These are phyloP conservation scores for Pseudevernia furfuracea DNA, from an alignment of 495 filamentous ascomycete species.

Conservation along the genomic window DNA sequence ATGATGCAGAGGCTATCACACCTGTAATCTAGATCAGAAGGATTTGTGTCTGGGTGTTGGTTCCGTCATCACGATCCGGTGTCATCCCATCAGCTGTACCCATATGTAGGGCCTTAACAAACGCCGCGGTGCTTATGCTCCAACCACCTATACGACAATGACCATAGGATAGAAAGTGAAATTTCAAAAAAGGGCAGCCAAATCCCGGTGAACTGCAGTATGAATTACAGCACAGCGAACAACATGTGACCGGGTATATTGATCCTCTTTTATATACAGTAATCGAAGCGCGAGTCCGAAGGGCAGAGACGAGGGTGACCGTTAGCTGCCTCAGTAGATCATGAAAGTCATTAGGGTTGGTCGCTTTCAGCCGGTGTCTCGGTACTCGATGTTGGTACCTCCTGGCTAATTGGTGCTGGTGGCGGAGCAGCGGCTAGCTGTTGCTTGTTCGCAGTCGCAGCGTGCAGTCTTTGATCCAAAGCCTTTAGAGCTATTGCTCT, in stretches of 20 bases:
- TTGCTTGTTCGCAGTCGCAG: constrained; percentile 53
- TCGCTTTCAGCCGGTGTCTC: constrained; percentile 29
- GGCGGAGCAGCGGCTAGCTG: constrained; percentile 30
- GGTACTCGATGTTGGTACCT: constrained; percentile 17
- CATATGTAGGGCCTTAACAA: background rate
- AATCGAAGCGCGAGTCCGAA: background rate
- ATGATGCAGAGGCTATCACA: background rate
- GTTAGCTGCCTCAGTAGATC: background rate
- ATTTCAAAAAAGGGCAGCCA: background rate
- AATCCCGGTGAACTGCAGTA: background rate
- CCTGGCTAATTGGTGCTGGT: constrained; percentile 33
- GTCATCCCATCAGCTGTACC: background rate
- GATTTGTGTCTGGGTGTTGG: background rate
- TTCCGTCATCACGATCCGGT: background rate
- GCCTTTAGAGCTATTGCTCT: constrained; percentile 84
- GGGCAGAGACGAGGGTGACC: background rate
- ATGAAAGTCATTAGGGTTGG: background rate
- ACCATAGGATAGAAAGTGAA: background rate
- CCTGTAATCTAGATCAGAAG: background rate
- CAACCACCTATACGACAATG: background rate
- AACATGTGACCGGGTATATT: constrained; percentile 2
- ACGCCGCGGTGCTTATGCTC: background rate
- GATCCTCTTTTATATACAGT: background rate
- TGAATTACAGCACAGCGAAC: background rate
- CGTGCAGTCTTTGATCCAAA: constrained; percentile 82